Evolutionary conservation across 768 basidiomycete species (phyloP).

Genomic region (Cantharellus anzutake): DNA sequence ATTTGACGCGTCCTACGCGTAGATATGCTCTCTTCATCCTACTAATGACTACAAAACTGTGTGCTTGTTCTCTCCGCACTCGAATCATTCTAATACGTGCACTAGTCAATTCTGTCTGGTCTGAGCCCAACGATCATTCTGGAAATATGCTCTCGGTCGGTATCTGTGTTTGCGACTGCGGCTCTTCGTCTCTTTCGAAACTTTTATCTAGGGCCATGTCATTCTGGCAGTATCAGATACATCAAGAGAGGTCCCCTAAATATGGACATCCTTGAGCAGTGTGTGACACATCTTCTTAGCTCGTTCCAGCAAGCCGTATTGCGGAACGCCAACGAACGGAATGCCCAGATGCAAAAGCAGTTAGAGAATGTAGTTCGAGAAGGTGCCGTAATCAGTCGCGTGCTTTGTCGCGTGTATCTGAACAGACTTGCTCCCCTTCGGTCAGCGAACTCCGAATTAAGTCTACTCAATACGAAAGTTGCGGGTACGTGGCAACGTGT

Average conservation of each 20-base stretch:
- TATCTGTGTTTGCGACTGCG: slow-evolving; percentile 4
- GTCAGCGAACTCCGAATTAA: slow-evolving; percentile 60
- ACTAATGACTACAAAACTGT: slow-evolving; percentile 87
- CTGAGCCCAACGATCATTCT: slow-evolving; percentile 53
- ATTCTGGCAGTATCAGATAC: slow-evolving; percentile 82
- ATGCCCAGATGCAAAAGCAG: slow-evolving; percentile 66
- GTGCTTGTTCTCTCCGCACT: slow-evolving; percentile 9
- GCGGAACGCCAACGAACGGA: slow-evolving; percentile 65
- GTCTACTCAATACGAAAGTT: slow-evolving; percentile 47
- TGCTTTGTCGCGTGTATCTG: neutral
- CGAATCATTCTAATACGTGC: neutral
- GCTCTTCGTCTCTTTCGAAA: neutral
- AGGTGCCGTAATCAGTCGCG: slow-evolving; percentile 26
- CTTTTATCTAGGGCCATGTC: slow-evolving; percentile 41
- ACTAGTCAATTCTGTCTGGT: slow-evolving; percentile 69
- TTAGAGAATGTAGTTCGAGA: slow-evolving; percentile 71
- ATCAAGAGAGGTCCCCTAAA: slow-evolving; percentile 51
- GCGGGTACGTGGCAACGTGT: slow-evolving; percentile 24
- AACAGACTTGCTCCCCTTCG: neutral
- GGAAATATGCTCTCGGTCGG: slow-evolving; percentile 63
- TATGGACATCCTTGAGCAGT: neutral
- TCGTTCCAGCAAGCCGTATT: slow-evolving; percentile 74
- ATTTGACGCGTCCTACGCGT: neutral
- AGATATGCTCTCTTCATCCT: slow-evolving; percentile 71
- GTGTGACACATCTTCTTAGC: slow-evolving; percentile 18